phyloP scores from a whole-genome alignment of 441 rosid species.

The Arabidopsis hybrid region DNA sequence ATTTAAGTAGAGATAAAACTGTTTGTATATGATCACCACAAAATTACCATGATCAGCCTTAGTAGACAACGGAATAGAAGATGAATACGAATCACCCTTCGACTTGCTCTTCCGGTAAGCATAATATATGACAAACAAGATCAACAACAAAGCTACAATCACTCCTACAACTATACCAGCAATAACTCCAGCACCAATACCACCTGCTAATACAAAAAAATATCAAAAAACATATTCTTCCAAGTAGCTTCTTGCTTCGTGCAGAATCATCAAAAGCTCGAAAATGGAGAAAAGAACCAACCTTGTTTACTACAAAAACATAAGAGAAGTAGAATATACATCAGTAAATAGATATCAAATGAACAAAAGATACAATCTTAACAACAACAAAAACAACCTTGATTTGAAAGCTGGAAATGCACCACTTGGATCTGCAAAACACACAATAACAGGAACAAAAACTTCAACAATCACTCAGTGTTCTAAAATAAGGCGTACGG shows the following conservation, averaged over 20 bases:
- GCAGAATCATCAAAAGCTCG: slow-evolving; percentile 38
- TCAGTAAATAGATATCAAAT: slow-evolving; percentile 16
- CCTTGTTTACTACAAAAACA: slow-evolving; percentile 77
- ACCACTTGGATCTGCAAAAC: slow-evolving; percentile 31
- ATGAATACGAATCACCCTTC: slow-evolving; percentile 39
- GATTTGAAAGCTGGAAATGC: slow-evolving; percentile 33
- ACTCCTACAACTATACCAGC: slow-evolving; percentile 59
- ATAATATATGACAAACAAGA: slow-evolving; percentile 47
- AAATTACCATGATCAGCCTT: slow-evolving; percentile 50
- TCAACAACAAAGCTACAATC: slow-evolving; percentile 43
- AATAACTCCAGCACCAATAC: slow-evolving; percentile 57
- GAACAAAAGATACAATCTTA: background rate
- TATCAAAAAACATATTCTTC: slow-evolving; percentile 13
- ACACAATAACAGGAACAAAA: background rate
- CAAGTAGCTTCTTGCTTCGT: slow-evolving; percentile 22
- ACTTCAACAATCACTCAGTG: background rate
- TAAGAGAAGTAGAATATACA: slow-evolving; percentile 37
- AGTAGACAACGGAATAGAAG: slow-evolving; percentile 45
- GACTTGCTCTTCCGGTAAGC: slow-evolving; percentile 53
- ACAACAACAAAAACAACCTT: slow-evolving; percentile 21
- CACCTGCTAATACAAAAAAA: slow-evolving; percentile 50
- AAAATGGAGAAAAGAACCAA: slow-evolving; percentile 49
- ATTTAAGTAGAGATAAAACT: background rate
- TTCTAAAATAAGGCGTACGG: too few species aligned
- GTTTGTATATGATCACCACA: slow-evolving; percentile 3